phyloP scores from a whole-genome alignment of 768 basidiomycete genomes.

The Kondoa malvinella region DNA sequence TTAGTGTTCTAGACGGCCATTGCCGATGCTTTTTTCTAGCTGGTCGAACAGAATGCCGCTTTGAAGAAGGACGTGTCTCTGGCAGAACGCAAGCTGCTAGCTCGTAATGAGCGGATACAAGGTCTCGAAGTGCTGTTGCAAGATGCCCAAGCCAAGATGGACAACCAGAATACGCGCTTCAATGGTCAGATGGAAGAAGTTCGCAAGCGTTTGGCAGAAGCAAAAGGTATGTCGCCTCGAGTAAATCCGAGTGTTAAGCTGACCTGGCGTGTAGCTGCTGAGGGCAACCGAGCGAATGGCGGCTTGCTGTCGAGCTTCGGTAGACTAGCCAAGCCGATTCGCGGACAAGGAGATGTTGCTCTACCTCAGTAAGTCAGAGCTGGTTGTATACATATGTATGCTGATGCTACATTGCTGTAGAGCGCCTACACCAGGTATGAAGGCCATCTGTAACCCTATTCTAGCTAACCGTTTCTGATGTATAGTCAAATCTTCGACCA shows the following conservation, averaged over 20 bases:
- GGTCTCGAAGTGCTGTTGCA: constrained; percentile 83
- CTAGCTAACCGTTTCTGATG: too few relatives aligned
- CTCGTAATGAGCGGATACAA: constrained; percentile 93
- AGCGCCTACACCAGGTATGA: background rate
- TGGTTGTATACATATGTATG: background rate
- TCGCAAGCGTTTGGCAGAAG: constrained; percentile 78
- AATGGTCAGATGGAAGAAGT: constrained; percentile 82
- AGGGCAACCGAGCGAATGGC: constrained; percentile 35
- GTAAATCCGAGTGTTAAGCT: background rate
- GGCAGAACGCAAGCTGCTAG: constrained; percentile 86
- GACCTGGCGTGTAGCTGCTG: background rate
- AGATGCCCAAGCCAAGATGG: constrained; percentile 79
- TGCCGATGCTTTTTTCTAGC: constrained; percentile 37
- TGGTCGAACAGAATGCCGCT: constrained; percentile 93
- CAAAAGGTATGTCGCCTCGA: constrained; percentile 30
- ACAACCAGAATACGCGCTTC: constrained; percentile 88
- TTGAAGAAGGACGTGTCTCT: constrained; percentile 95
- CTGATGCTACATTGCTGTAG: background rate
- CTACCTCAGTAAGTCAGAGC: background rate
- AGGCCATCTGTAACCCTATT: background rate
- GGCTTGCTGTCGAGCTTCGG: constrained; percentile 61
- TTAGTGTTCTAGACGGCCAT: constrained; percentile 5
- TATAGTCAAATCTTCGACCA: too few relatives aligned
- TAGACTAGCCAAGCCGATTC: constrained; percentile 86
- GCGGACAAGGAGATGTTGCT: constrained; percentile 52